These are phyloP conservation scores for Penicillium sp. DNA, from an alignment of 2,329 filamentous ascomycete species.

Conservation along the genomic window DNA sequence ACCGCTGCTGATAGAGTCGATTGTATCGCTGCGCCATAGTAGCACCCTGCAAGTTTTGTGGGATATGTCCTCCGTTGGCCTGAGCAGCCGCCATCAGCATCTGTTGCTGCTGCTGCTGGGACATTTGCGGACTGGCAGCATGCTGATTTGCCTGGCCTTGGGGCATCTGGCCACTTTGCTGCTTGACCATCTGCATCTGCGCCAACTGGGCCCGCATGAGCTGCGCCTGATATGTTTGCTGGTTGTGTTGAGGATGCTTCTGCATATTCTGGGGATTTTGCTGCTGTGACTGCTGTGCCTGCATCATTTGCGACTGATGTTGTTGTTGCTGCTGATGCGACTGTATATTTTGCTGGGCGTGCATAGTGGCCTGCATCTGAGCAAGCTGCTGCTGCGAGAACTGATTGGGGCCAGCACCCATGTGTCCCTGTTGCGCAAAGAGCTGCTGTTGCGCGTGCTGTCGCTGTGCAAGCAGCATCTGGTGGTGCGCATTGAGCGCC, in stretches of 20 bases:
- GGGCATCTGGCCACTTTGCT: conserved; percentile 26
- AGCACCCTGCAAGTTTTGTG: conserved; percentile 25
- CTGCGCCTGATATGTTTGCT: conserved; percentile 37
- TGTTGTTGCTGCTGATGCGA: conserved; percentile 39
- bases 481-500: conserved; percentile 39
- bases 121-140: conserved; percentile 6
- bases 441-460: conserved; percentile 39
- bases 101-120: conserved; percentile 25
- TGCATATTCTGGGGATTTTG: conserved; percentile 30
- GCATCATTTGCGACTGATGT: conserved; percentile 35
- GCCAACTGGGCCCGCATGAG: conserved; percentile 36
- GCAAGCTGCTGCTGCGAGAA: conserved; percentile 41
- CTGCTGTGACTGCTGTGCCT: conserved; percentile 32
- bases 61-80: conserved; percentile 35
- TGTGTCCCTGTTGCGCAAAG: conserved; percentile 35
- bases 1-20: conserved; percentile 34
- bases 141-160: conserved; percentile 22
- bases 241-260: conserved; percentile 23
- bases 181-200: conserved; percentile 38
- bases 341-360: conserved; percentile 45
- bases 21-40: conserved; percentile 33
- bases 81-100: conserved; percentile 39
- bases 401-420: conserved; percentile 25
- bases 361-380: conserved; percentile 42
- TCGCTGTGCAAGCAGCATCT: conserved; percentile 24